A percentile compares a stretch with the other conserved stretches of the same genome.
Evolutionary conservation across 2,329 filamentous ascomycete genomes (phyloP).

Genomic region (Fonsecaea erecta): DNA sequence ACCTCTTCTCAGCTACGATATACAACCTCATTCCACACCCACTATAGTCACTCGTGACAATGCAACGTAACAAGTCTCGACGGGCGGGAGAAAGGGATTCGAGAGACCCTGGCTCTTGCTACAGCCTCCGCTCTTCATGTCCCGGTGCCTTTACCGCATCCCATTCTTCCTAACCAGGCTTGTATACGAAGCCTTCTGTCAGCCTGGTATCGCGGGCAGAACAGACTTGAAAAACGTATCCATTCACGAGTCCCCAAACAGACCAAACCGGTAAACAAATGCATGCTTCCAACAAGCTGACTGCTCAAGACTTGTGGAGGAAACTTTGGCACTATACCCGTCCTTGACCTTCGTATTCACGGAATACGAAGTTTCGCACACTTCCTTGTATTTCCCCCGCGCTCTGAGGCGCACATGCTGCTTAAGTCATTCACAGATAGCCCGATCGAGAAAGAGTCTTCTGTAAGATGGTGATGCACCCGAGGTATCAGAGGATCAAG

Average conservation of each 20-base stretch:
- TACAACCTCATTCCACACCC: too few relatives aligned
- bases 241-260: background rate
- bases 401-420: background rate
- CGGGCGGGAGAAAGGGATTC: background rate
- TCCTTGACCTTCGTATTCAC: constrained; percentile 15
- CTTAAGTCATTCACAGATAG: constrained; percentile 1
- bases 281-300: constrained; percentile 10
- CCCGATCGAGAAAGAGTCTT: background rate
- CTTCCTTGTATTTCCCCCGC: background rate
- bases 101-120: background rate
- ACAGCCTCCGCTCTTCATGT: background rate
- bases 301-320: background rate
- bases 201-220: background rate
- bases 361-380: constrained; percentile 7
- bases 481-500: background rate
- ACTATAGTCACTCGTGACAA: too few relatives aligned
- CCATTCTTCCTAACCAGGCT: background rate
- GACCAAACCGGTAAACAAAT: background rate
- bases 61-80: background rate
- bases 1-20: background rate
- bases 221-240: background rate
- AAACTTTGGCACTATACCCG: background rate
- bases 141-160: background rate
- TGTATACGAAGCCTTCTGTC: background rate
- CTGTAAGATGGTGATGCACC: background rate